Percentiles rank a stretch among this genome's conserved stretches.
Conservation (phyloP, 179 eudicot species). For the Silene vulgaris region DNA sequence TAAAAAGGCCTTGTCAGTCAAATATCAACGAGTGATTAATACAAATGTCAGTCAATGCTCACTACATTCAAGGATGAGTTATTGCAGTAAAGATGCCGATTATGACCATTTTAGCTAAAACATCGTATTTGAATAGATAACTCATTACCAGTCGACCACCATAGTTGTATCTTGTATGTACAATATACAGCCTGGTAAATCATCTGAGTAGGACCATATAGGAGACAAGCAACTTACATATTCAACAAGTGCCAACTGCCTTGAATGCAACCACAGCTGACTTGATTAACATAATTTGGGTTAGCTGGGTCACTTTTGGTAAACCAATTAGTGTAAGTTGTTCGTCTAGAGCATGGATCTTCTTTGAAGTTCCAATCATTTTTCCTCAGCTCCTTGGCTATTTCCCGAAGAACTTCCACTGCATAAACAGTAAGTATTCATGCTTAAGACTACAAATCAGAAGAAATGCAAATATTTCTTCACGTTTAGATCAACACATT, state of each 20-base stretch:
- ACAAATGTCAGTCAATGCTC: neutral
- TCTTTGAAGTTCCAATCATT: slow-evolving; percentile 47
- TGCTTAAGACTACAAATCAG: neutral
- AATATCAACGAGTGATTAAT: too few species aligned
- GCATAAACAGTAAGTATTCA: slow-evolving; percentile 21
- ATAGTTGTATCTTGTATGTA: neutral
- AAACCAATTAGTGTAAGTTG: slow-evolving; percentile 38
- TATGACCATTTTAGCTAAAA: neutral
- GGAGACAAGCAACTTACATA: slow-evolving; percentile 33
- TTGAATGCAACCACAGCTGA: slow-evolving; percentile 39
- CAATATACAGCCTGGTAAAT: slow-evolving; percentile 1
- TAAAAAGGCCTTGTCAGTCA: too few species aligned
- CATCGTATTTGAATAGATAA: neutral
- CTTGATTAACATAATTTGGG: slow-evolving; percentile 34
- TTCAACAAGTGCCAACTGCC: slow-evolving; percentile 35
- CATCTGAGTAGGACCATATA: neutral
- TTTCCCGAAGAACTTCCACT: slow-evolving; percentile 49
- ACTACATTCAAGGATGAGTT: neutral
- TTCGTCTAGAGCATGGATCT: slow-evolving; percentile 41
- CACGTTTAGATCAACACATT: neutral
- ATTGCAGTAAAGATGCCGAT: neutral
- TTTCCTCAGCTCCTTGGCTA: slow-evolving; percentile 49
- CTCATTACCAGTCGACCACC: neutral
- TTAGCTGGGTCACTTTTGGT: slow-evolving; percentile 12
- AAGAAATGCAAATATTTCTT: neutral